Evolutionary conservation across 805 yeast species (phyloP), one percentile per base, ranked within the genome.

Genomic region (Saitoella complicata): DNA sequence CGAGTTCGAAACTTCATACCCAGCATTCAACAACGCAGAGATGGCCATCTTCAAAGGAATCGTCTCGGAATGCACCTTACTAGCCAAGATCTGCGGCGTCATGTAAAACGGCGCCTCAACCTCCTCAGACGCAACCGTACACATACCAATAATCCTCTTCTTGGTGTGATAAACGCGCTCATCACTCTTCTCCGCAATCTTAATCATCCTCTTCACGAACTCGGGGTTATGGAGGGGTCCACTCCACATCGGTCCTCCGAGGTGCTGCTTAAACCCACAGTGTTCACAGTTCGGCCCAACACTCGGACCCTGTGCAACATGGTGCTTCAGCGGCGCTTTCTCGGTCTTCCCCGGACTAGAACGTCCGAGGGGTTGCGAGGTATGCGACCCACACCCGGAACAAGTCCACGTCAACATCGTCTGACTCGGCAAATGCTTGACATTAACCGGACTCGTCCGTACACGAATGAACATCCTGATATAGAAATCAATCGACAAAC

Each of bases 161-260:
- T 72, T 68, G 0, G 99, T 91, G 41, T 80, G 80, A 59, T 84
- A 91, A 0, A 72, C 67, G 5, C 68, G 71, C 31, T 68, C 68
- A 45, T 71, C 75, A 21, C 76, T 69, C 2, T 57, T 63, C 30
- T 60, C 56, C 55, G 77, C 72, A 51, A 76, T 62, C n/a, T 69
- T 66, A 45, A 84, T 67, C 40, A 87, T 69, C 51, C 67, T 72
- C 31, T 73, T 67, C 38, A 88, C 67, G 55, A 88, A 91, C 12
- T 70, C 74, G 30, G 60, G 58, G 56, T 80, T 72, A 56, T 88
- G 97, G 46, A 91, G 61, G 5, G 71, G 67, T 0, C 86, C 94
- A 7, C 77, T 86, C 82, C 94, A 91, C 95, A 91, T 82, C 48
- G 99, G 99, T 4, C 99, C 99, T 6, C 88, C 86, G 34, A 91